Base-by-base conservation (phyloP, 2,329 filamentous ascomycete species). In the Botryosphaeria agaves region DNA sequence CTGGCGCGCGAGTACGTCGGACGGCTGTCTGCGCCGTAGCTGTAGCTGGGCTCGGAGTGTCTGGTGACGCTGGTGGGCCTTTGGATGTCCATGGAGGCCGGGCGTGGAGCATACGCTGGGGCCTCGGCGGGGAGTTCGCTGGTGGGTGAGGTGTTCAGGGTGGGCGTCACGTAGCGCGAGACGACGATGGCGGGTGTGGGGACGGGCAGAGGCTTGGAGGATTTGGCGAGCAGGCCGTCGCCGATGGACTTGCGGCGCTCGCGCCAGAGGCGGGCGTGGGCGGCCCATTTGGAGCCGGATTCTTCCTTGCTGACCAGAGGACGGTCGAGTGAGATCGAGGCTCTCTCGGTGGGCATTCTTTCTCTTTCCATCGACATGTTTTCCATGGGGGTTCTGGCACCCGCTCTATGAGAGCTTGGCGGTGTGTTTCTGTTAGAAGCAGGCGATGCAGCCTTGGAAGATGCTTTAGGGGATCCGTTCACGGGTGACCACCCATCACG, bases 161-260 rank as follows among this genome's bases (percentile, higher is more conserved):
- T 32, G 4, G 37, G 37, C 5, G 49, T 52, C 29, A 49, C 42
- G 33, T 50, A 48, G 4, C 47, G 41, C 11, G 47, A 48, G 6
- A 52, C 41, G 1, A 49, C 39, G n/a, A 52, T 49, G 7, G 40
- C 35, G 7, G 48, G 47, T 4, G 44, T 12, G 21, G 21, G 9
- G 11, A 42, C 9, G 25, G 30, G 12, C 11, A 15, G 16, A 17
- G 26, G 18, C n/a, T n/a, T n/a, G 16, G 32, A 27, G 5, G 18
- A n/a, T 5, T 19, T 33, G 28, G 8, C 28, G 28, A n/a, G 18
- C 11, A 36, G 29, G 12, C 30, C 23, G 5, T 32, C 31, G 9
- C 34, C 35, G 8, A 47, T 24, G 2, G 43, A 43, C 23, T 41
- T 28, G 14, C 42, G 41, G n/a, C 41, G 39, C 24, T 47, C 36